Conservation (phyloP, 768 basidiomycete genomes). For the Podaxis rugospora region DNA sequence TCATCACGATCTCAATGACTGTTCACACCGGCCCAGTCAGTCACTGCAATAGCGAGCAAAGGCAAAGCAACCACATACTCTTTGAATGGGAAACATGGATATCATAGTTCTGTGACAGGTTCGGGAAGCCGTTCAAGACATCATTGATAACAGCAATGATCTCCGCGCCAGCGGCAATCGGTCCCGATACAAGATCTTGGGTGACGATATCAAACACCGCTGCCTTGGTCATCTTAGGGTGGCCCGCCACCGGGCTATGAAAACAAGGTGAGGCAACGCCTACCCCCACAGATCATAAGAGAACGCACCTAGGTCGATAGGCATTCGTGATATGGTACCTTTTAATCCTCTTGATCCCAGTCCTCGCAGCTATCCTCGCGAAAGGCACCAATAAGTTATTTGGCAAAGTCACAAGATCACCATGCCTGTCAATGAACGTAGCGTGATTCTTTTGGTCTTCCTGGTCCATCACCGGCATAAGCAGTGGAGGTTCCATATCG, state of each 20-base stretch:
- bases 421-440: constrained; percentile 74
- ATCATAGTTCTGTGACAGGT: constrained; percentile 60
- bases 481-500: constrained; percentile 79
- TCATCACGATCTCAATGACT: constrained; percentile 69
- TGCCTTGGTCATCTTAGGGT: constrained; percentile 68
- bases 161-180: constrained; percentile 70
- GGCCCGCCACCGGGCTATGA: constrained; percentile 59
- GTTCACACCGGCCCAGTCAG: constrained; percentile 11
- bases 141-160: constrained; percentile 64
- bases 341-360: constrained; percentile 67
- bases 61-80: constrained; percentile 38
- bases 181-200: constrained; percentile 59
- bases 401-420: constrained; percentile 70
- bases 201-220: constrained; percentile 85
- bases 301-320: constrained; percentile 58
- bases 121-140: constrained; percentile 70
- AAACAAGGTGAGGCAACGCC: background rate
- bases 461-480: constrained; percentile 65
- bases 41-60: background rate
- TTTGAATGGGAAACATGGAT: constrained; percentile 76
- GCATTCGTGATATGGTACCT: constrained; percentile 76
- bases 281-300: background rate
- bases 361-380: constrained; percentile 76
- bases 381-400: constrained; percentile 72
- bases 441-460: constrained; percentile 66